Conservation (phyloP, 2,329 filamentous ascomycete genomes). For the Calycina marina region DNA sequence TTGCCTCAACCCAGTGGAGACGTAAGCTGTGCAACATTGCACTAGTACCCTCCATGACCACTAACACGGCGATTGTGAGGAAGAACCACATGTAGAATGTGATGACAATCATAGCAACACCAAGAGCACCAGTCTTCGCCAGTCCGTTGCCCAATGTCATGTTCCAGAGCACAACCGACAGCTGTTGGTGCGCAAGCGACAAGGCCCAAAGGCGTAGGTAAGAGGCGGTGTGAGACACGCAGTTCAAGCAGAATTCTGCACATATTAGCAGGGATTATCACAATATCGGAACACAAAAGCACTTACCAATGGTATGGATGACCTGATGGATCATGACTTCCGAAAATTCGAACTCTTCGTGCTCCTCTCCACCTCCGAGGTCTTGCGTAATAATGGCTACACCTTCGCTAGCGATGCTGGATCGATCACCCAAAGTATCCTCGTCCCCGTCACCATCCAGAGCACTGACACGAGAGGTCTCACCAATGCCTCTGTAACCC, state of each 20-base stretch:
- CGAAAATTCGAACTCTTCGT: conserved; percentile 94
- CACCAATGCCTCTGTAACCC: conserved; percentile 87
- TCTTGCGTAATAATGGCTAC: conserved; percentile 82
- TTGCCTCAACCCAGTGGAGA: conserved; percentile 93
- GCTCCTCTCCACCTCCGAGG: conserved; percentile 70
- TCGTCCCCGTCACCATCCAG: conserved; percentile 77
- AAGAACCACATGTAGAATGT: conserved; percentile 85
- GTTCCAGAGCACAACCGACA: conserved; percentile 87
- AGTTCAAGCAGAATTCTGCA: conserved; percentile 94
- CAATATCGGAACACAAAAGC: background rate
- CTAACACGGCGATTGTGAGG: conserved; percentile 65
- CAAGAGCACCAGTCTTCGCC: conserved; percentile 44
- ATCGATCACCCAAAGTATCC: conserved; percentile 44
- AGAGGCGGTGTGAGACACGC: conserved; percentile 94
- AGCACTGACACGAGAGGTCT: conserved; percentile 75
- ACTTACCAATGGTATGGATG: conserved; percentile 92
- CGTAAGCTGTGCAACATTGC: conserved; percentile 88
- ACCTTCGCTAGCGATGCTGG: conserved; percentile 61
- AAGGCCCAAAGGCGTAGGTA: conserved; percentile 97
- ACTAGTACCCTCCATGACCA: conserved; percentile 91
- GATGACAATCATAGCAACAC: conserved; percentile 67
- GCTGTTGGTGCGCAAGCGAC: conserved; percentile 93
- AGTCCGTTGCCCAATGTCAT: conserved; percentile 86
- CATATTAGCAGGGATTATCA: conserved; percentile 22
- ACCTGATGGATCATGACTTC: conserved; percentile 98